Evolutionary conservation across 108 stramenopile species (phyloP), one percentile per base, ranked within the genome.

Genomic region (Asterionellopsis glacialis): DNA sequence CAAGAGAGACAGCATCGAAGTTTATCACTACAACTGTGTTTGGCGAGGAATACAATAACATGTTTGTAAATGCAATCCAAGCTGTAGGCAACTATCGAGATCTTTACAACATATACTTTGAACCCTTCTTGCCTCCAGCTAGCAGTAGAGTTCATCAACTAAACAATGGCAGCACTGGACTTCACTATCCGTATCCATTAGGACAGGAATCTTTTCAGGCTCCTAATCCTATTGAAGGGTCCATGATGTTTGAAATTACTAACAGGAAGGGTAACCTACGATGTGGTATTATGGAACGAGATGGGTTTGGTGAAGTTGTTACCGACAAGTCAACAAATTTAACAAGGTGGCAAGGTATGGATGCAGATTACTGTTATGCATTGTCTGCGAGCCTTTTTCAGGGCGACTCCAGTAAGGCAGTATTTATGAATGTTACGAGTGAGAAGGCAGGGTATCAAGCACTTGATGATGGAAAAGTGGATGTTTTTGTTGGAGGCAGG

Each of bases 41-140:
- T 60, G 74, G 68, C 24, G 18, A 21, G 9, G 21, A 48, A 13
- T 65, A 40, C 21, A 21, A 48, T 11, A 41, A 48, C 22, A 43
- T 57, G 26, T 76, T 65, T 59, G 48, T 62, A 18, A 54, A 76
- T 57, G 72, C 66, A 24, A 54, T 81, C 16, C 55, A 50, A 6
- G 69, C 74, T 33, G 77, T 76, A 12, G 84, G 84, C 0, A 75
- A 75, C 44, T 82, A 80, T 60, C 74, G 48, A 47, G 59, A 77
- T 22, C 0, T 82, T 10, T 68, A 72, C 43, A 14, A 55, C 1
- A 26, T 27, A 45, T 14, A 64, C 42, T 28, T 56, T 44, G 51
- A 41, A 9, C 19, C 9, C 13, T 10, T 45, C 13, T n/a, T 40
- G 13, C 15, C 45, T 41, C 38, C 59, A 38, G 15, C n/a, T n/a